These are phyloP conservation scores for Dictyostelium capitatum DNA, from an alignment of 78 protist genomes.

Conservation along the genomic window DNA sequence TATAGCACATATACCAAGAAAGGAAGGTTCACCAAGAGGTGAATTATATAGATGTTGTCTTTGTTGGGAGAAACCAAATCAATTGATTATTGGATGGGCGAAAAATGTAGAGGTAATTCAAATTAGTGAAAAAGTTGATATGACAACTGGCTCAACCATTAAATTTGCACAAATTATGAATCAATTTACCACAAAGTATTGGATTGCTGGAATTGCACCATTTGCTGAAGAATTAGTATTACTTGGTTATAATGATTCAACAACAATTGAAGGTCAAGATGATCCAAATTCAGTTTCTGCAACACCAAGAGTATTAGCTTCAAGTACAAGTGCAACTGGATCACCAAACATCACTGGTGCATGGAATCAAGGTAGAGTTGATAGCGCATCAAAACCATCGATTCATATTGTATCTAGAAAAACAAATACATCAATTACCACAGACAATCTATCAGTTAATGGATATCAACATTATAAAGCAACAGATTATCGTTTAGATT, in stretches of 20 bases:
- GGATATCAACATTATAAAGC: slow-evolving; percentile 87
- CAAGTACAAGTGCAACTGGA: background rate
- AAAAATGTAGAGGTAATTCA: slow-evolving; percentile 82
- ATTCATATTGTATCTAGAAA: slow-evolving; percentile 74
- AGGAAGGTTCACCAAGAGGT: slow-evolving; percentile 79
- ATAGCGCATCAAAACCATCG: slow-evolving; percentile 70
- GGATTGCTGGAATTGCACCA: slow-evolving; percentile 92
- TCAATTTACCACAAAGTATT: slow-evolving; percentile 87
- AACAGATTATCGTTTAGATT: slow-evolving; percentile 83
- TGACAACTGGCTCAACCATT: background rate
- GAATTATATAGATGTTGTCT: slow-evolving; percentile 87
- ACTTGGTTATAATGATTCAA: slow-evolving; percentile 78
- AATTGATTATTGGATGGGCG: slow-evolving; percentile 95
- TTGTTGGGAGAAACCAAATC: slow-evolving; percentile 87
- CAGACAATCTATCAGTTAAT: slow-evolving; percentile 83
- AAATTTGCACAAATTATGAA: slow-evolving; percentile 75
- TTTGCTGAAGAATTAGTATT: slow-evolving; percentile 84
- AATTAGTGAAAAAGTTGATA: slow-evolving; percentile 35
- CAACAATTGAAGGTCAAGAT: slow-evolving; percentile 26
- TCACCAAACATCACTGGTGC: slow-evolving; percentile 62
- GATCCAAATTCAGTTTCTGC: slow-evolving; percentile 15
- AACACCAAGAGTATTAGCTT: slow-evolving; percentile 43
- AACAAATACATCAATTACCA: slow-evolving; percentile 80
- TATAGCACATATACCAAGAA: slow-evolving; percentile 87
- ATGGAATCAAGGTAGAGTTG: slow-evolving; percentile 81